phyloP scores from a whole-genome alignment of 192 early-diverging fungal species.

The Coemansia furcata region DNA sequence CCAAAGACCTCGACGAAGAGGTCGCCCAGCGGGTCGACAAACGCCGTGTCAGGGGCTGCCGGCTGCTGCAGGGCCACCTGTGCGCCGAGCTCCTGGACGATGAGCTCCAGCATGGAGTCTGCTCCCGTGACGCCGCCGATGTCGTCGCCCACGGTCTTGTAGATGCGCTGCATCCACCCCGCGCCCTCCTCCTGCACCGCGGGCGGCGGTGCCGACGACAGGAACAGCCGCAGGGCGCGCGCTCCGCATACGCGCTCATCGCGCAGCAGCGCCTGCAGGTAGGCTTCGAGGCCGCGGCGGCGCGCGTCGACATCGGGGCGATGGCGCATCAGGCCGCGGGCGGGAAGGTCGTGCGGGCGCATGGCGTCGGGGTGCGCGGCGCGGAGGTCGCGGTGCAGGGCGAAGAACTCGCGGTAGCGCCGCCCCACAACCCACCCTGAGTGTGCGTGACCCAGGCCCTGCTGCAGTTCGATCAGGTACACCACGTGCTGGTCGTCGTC shows the following conservation, averaged over 20 bases:
- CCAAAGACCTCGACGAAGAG: constrained; percentile 92
- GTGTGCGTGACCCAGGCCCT: constrained; percentile 40
- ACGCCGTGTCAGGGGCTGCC: constrained; percentile 20
- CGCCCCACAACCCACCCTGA: constrained; percentile 73
- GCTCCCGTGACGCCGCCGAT: constrained; percentile 69
- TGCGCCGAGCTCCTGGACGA: constrained; percentile 65
- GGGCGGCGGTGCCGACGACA: constrained; percentile 54
- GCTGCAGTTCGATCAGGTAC: constrained; percentile 69
- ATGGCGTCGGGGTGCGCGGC: constrained; percentile 50
- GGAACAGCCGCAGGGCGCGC: constrained; percentile 65
- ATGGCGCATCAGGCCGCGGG: constrained; percentile 32
- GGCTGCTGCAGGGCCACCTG: constrained; percentile 56
- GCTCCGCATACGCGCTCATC: constrained; percentile 60
- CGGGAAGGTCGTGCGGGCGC: constrained; percentile 66
- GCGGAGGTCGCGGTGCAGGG: constrained; percentile 71
- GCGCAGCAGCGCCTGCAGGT: constrained; percentile 62
- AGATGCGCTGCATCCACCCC: constrained; percentile 60
- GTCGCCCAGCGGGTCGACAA: constrained; percentile 75
- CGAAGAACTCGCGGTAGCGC: constrained; percentile 83
- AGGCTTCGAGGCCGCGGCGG: constrained; percentile 63
- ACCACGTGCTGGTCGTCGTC: constrained; percentile 17
- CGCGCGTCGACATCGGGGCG: constrained; percentile 62
- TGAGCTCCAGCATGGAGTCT: constrained; percentile 67
- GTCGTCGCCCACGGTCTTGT: constrained; percentile 71
- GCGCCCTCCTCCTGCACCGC: not conserved